These are phyloP conservation scores for Porphyrellus cyaneotinctus DNA, from an alignment of 768 basidiomycete species.

Conservation along the genomic window DNA sequence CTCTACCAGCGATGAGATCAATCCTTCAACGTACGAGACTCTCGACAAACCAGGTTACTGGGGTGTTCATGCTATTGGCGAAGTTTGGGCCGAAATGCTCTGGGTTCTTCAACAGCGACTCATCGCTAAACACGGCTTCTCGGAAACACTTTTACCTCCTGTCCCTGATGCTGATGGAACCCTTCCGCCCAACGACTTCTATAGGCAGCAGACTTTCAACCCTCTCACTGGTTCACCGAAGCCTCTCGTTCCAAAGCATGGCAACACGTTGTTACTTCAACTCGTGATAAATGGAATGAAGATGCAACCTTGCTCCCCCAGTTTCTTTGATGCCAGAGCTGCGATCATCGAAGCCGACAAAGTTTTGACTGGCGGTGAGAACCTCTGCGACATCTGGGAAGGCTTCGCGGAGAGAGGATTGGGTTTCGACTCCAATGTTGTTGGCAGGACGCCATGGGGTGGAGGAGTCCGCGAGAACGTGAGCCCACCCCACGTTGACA, in stretches of 20 bases:
- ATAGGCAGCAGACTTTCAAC: constrained; percentile 41
- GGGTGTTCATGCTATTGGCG: constrained; percentile 89
- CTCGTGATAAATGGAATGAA: constrained; percentile 93
- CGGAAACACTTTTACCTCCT: constrained; percentile 79
- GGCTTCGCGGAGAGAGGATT: constrained; percentile 82
- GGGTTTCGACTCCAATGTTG: constrained; percentile 69
- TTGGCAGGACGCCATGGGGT: constrained; percentile 86
- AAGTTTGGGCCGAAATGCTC: constrained; percentile 93
- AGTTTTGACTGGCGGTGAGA: constrained; percentile 88
- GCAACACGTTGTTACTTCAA: constrained; percentile 82
- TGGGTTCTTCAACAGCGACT: constrained; percentile 75
- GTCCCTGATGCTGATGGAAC: constrained; percentile 57
- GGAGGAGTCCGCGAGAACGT: constrained; percentile 79
- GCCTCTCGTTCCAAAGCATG: constrained; percentile 81
- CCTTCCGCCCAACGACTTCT: constrained; percentile 66
- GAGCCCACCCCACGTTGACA: constrained; percentile 8
- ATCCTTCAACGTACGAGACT: constrained; percentile 92
- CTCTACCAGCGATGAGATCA: constrained; percentile 70
- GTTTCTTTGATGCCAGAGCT: constrained; percentile 85
- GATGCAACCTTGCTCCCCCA: constrained; percentile 86
- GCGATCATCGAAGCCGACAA: constrained; percentile 91
- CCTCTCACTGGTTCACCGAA: constrained; percentile 25
- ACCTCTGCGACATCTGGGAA: constrained; percentile 82
- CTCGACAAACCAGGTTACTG: constrained; percentile 93
- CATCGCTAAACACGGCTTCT: constrained; percentile 80